Percentiles rank a stretch among this genome's conserved stretches.
phyloP scores from a whole-genome alignment of 768 basidiomycete species.

The Mycena vulgaris region DNA sequence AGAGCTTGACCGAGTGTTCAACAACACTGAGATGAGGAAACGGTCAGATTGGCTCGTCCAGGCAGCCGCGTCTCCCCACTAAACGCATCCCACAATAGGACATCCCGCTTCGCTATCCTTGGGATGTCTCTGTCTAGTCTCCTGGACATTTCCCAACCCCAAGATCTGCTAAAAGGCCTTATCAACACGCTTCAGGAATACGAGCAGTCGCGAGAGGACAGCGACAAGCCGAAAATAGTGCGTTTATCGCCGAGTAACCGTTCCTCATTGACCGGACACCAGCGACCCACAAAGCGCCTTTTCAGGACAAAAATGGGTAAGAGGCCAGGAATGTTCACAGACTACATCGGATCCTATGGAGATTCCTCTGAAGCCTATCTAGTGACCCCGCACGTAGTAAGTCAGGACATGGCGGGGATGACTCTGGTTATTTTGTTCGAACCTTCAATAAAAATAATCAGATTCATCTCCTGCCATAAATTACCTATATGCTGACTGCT shows the following conservation, averaged over 20 bases:
- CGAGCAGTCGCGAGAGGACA: conserved; percentile 83
- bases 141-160: conserved; percentile 85
- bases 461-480: neutral
- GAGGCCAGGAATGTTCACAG: conserved; percentile 69
- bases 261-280: conserved; percentile 27
- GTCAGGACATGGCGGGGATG: conserved; percentile 42
- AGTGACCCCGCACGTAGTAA: conserved; percentile 80
- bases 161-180: conserved; percentile 84
- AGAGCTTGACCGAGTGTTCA: conserved; percentile 84
- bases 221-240: conserved; percentile 78
- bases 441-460: neutral
- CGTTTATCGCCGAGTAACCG: conserved; percentile 4
- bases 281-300: conserved; percentile 58
- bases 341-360: conserved; percentile 72
- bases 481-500: neutral
- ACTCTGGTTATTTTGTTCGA: neutral
- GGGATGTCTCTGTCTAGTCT: conserved; percentile 89
- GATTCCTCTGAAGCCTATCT: conserved; percentile 78
- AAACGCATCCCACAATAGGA: conserved; percentile 60
- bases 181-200: conserved; percentile 82
- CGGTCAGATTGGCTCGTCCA: conserved; percentile 62
- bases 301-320: conserved; percentile 74
- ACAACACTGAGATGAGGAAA: conserved; percentile 82
- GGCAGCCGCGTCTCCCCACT: neutral
- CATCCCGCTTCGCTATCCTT: conserved; percentile 86